Base-by-base conservation (phyloP, 257 asterid species). In the Ilex asprella region DNA sequence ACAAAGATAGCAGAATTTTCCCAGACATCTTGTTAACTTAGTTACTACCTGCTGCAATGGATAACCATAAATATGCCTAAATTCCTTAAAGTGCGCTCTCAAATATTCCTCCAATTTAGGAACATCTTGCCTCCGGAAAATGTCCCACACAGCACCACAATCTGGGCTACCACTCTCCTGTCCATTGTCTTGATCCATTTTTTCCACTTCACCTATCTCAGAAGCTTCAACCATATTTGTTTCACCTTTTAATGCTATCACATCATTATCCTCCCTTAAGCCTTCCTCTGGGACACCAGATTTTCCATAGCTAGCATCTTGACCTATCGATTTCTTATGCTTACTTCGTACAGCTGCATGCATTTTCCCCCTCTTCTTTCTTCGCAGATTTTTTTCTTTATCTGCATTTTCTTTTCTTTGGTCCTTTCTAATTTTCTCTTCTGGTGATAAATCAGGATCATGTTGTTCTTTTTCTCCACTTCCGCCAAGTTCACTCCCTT, bases 71-170 rank as follows among this genome's bases (percentile, higher is more conserved):
- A 67, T 70, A 47, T 78, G 81, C 66, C 86, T 72, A 64, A 81
- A 73, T 64, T 78, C 76, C 65, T 64, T 70, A 30, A 44, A 78
- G 62, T 81, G 82, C 67, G 67, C 75, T 66, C 58, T 59, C 31
- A 81, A 78, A 78, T 78, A 92, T 13, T 84, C 78, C 67, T 81
- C 89, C 67, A 91, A 62, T 66, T 81, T 78, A 7, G 95, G 86
- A 35, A 86, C 84, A 60, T 91, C 98, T 72, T 88, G 70, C 73
- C 92, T 86, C 80, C 95, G 81, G 77, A 87, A 92, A 31, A 92
- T 86, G 77, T 92, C 98, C 98, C 98, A 92, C 31, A 92, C 71
- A 64, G 97, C 98, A 72, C 93, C 96, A 62, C 91, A 85, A 47
- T 78, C 87, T 59, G 72, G 8, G 76, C 39, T 21, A 31, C 30